Conservation (phyloP, 2,329 filamentous ascomycete species). For the Eutypella sp. region DNA sequence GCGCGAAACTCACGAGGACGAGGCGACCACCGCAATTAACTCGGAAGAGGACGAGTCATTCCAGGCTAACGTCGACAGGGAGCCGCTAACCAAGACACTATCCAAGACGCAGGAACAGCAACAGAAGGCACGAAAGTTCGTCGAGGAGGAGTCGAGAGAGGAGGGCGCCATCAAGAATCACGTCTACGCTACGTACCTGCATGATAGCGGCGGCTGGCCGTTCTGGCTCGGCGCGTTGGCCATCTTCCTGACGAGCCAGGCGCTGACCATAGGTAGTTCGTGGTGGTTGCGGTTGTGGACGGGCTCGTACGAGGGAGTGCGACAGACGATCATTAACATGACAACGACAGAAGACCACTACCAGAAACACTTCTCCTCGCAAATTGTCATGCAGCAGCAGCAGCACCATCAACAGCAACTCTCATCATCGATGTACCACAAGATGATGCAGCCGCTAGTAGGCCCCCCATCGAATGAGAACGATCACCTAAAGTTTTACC, state of each 20-base stretch:
- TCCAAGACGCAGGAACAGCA: too few relatives aligned
- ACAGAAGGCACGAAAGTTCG: slow-evolving; percentile 58
- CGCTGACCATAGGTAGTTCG: slow-evolving; percentile 50
- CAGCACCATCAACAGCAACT: too few relatives aligned
- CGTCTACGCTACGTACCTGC: slow-evolving; percentile 65
- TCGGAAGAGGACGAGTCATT: slow-evolving; percentile 49
- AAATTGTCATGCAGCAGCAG: slow-evolving; percentile 44
- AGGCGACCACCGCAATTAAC: slow-evolving; percentile 48
- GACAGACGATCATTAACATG: slow-evolving; percentile 23
- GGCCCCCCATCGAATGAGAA: slow-evolving; percentile 24
- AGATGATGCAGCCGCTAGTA: slow-evolving; percentile 25
- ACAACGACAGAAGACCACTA: slow-evolving; percentile 11
- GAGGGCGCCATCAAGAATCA: slow-evolving; percentile 61
- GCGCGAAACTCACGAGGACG: slow-evolving; percentile 43
- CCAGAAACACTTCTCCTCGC: slow-evolving; percentile 36
- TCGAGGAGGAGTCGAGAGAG: slow-evolving; percentile 70
- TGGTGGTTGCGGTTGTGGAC: slow-evolving; percentile 66
- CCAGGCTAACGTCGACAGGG: slow-evolving; percentile 33
- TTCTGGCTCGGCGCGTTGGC: slow-evolving; percentile 54
- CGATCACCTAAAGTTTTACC: slow-evolving; percentile 54
- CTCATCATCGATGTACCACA: slow-evolving; percentile 38
- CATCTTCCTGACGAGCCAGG: slow-evolving; percentile 51
- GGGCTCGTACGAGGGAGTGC: slow-evolving; percentile 34
- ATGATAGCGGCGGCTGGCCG: slow-evolving; percentile 56
- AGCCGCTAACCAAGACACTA: slow-evolving; percentile 42